Evolutionary conservation across 139 green algal species (phyloP), one percentile per base, ranked within the genome.

Genomic region (Coelastrella sp.): DNA sequence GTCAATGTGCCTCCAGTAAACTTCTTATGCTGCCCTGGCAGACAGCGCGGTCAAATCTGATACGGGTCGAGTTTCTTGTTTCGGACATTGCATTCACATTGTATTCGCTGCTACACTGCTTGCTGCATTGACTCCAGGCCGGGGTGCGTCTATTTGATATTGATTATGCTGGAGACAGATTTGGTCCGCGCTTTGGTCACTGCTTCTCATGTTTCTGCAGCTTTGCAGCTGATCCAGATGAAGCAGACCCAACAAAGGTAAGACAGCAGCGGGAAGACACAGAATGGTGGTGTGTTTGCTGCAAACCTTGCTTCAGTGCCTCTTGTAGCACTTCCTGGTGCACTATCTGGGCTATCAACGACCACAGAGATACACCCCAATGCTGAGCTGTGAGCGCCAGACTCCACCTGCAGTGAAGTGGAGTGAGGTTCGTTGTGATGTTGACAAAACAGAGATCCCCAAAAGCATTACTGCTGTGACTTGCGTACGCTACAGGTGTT

Each of bases 201-300:
- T 82, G 75, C 75, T 71, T 82, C 23, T 51, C 35, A 27, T 82
- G 75, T 43, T 82, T 82, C 53, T 82, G 75, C 35, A 71, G 53
- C 51, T 53, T 57, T 3, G 37, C 75, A 5, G 19, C 75, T 9
- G 48, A 82, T 32, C 7, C 53, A 2, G 25, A 35, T 1, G 53
- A 82, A 4, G 30, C 51, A 25, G 51, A 82, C 75, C 75, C 75
- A n/a, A 60, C 35, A 40, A 69, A 71, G 53, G 75, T 82, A n/a
- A n/a, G n/a, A n/a, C n/a, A 23, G 45, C 15, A 57, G 45, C 45
- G 15, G 11, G 45, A 57, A 23, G 15, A 9, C 45, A 57, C 45
- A 23, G 45, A 0, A 2, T 57, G 45, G 45, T 57, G 45, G 45
- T 1, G 11, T 57, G 45, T 9, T 13, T 57, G 11, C 45, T 57